Evolutionary conservation across 2,329 filamentous ascomycete genomes (phyloP), one percentile per base, ranked within the genome.

Genomic region (Claviceps purpurea): DNA sequence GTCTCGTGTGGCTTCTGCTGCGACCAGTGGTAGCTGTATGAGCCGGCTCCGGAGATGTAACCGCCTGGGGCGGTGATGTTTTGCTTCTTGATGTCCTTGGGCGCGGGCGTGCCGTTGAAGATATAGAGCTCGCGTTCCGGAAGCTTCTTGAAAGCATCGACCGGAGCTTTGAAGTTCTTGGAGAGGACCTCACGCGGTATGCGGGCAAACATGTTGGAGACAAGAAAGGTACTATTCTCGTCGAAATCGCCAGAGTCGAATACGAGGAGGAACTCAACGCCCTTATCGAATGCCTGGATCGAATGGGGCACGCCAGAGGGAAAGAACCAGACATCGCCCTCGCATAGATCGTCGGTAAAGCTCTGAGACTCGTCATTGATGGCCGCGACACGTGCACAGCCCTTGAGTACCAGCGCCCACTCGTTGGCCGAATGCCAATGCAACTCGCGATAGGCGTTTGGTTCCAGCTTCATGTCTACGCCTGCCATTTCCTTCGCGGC

Each of bases 391-490:
- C 74, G 70, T 2, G 75, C 74, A 42, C 70, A 72, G 0, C 78
- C 78, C 53, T 77, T 77, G 16, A 78, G 66, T 11, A 81, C 65
- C 5, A 78, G 64, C 0, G 73, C 68, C 75, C 75, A 78, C 57
- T 78, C 68, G 47, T 66, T 71, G 41, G 74, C 70, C 40, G 72
- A 76, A 56, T 81, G 78, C 77, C 77, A 85, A 57, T 85, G 81
- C 22, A 84, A 65, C 61, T 84, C 80, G 20, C 81, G 74, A 55
- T 82, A 82, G 0, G 74, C 78, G 26, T 76, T 65, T 0, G 76
- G 71, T n/a, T 70, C 72, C 1, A 81, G 68, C 42, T 76, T 71
- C 78, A 81, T 81, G 56, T 81, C 73, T 0, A 81, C 78, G 44
- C 76, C 77, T 0, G 78, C 77, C 74, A 81, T 79, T 14, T 62